These are phyloP conservation scores for Ogataea dorogensis DNA, from an alignment of 805 yeast species.

Conservation along the genomic window DNA sequence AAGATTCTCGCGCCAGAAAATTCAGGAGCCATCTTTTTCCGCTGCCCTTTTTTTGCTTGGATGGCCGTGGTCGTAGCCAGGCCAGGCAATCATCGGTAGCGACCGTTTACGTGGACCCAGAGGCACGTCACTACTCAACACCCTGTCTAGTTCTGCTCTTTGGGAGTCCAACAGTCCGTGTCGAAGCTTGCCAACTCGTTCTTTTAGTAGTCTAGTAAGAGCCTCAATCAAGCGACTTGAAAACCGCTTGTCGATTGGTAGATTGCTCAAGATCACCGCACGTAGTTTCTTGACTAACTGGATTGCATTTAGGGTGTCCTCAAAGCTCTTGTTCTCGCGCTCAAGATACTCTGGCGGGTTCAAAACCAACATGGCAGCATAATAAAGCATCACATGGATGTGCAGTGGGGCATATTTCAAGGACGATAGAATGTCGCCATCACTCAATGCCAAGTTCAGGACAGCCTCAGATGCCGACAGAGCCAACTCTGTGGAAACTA, in stretches of 20 bases:
- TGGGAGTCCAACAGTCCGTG: slow-evolving; percentile 17
- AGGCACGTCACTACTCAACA: slow-evolving; percentile 19
- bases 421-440: slow-evolving; percentile 54
- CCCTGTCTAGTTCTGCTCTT: slow-evolving; percentile 18
- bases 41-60: slow-evolving; percentile 35
- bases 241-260: slow-evolving; percentile 53
- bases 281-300: slow-evolving; percentile 44
- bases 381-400: slow-evolving; percentile 67
- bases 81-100: slow-evolving; percentile 53
- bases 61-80: slow-evolving; percentile 67
- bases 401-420: slow-evolving; percentile 69
- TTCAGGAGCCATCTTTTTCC: slow-evolving; percentile 5
- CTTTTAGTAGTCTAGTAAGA: slow-evolving; percentile 28
- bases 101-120: slow-evolving; percentile 20
- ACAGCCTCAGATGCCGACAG: slow-evolving; percentile 63
- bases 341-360: slow-evolving; percentile 42
- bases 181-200: slow-evolving; percentile 28
- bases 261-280: slow-evolving; percentile 40
- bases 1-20: slow-evolving; percentile 7
- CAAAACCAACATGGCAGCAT: slow-evolving; percentile 57
- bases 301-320: slow-evolving; percentile 38
- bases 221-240: slow-evolving; percentile 42
- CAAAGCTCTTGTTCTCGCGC: slow-evolving; percentile 24
- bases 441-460: slow-evolving; percentile 55
- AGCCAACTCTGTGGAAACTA: slow-evolving; percentile 46